These are phyloP conservation scores for Nannochloropsis oceanica DNA, from an alignment of 108 stramenopile genomes.

Conservation along the genomic window DNA sequence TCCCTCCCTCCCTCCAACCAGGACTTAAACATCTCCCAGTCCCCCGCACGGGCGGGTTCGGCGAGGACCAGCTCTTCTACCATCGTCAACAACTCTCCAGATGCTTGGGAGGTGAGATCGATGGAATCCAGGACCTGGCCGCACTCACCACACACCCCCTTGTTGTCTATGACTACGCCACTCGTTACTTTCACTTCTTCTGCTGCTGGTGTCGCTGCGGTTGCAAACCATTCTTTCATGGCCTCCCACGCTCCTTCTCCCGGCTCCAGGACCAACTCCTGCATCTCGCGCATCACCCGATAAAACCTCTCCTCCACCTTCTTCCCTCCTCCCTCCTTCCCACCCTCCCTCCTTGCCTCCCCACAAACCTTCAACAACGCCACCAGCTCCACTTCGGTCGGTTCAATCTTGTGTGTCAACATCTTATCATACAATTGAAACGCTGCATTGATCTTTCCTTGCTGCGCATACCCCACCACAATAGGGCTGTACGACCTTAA, in stretches of 20 bases:
- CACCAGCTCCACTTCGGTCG: neutral
- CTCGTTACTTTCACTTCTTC: neutral
- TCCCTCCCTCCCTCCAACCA: neutral
- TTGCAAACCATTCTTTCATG: neutral
- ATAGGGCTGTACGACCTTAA: neutral
- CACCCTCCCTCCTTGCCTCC: neutral
- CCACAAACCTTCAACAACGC: neutral
- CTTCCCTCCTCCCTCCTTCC: neutral
- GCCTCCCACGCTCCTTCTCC: neutral
- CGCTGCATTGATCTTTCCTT: neutral
- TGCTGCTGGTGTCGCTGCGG: neutral
- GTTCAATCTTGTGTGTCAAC: neutral
- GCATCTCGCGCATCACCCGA: neutral
- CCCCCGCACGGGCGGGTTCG: neutral
- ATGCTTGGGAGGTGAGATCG: conserved; percentile 4
- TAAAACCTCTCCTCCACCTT: neutral
- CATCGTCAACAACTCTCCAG: neutral
- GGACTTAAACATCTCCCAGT: conserved; percentile 3
- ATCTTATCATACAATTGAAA: neutral
- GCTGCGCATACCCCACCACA: neutral
- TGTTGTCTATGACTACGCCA: neutral
- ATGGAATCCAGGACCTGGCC: conserved; percentile 10
- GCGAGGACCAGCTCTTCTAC: neutral
- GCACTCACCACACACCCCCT: conserved; percentile 8
- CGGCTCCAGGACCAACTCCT: neutral